Evolutionary conservation across 108 stramenopile species (phyloP).

Genomic region (Cyclotella kingstonii): DNA sequence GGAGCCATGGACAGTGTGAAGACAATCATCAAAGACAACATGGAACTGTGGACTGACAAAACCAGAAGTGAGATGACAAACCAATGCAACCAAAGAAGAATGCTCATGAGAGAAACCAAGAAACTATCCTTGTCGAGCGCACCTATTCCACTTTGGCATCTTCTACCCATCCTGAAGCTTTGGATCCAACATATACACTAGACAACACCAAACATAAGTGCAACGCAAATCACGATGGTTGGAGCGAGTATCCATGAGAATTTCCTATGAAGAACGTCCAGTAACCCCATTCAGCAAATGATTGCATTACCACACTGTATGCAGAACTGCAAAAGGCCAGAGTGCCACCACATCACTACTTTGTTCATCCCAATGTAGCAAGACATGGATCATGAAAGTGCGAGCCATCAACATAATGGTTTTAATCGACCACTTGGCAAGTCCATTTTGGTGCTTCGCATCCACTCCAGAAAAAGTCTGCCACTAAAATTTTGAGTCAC

Average conservation of each 20-base stretch:
- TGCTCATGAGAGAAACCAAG: slow-evolving; percentile 36
- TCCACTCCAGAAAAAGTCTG: slow-evolving; percentile 40
- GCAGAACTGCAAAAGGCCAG: slow-evolving; percentile 50
- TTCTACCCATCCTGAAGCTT: slow-evolving; percentile 42
- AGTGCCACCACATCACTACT: slow-evolving; percentile 7
- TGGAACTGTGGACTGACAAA: slow-evolving; percentile 49
- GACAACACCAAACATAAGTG: slow-evolving; percentile 32
- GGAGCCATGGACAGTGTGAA: slow-evolving; percentile 26
- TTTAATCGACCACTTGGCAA: slow-evolving; percentile 33
- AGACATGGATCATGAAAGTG: slow-evolving; percentile 40
- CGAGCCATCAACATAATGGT: slow-evolving; percentile 36
- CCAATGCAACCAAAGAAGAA: slow-evolving; percentile 14
- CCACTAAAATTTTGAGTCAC: neutral
- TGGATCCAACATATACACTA: slow-evolving; percentile 36
- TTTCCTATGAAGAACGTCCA: slow-evolving; percentile 16
- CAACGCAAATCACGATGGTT: slow-evolving; percentile 10
- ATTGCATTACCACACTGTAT: slow-evolving; percentile 39
- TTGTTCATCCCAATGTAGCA: slow-evolving; percentile 32
- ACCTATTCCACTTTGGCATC: slow-evolving; percentile 39
- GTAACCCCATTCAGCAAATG: slow-evolving; percentile 16
- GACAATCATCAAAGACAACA: slow-evolving; percentile 47
- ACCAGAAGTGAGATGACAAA: slow-evolving; percentile 30
- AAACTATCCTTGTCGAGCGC: slow-evolving; percentile 28
- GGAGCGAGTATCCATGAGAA: neutral
- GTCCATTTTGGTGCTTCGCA: slow-evolving; percentile 46